Percentiles rank a stretch among this genome's conserved stretches.
phyloP scores from a whole-genome alignment of 1,284 basidiomycete species.

The Pseudozyma tsukubaensis region DNA sequence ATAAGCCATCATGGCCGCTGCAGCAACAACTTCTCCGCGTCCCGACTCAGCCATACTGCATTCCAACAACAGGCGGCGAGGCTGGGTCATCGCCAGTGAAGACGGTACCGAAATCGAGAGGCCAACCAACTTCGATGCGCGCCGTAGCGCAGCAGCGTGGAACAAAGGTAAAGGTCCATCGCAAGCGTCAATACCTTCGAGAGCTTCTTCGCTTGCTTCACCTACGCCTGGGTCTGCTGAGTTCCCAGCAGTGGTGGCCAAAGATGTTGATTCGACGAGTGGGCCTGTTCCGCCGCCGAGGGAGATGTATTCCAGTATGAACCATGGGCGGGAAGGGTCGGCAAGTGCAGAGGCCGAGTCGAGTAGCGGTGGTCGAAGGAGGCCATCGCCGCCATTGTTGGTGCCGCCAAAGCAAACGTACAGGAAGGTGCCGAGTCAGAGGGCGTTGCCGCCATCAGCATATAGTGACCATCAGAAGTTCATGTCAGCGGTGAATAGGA shows the following conservation, averaged over 20 bases:
- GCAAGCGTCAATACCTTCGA: constrained; percentile 40
- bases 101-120: constrained; percentile 24
- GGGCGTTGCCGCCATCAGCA: constrained; percentile 35
- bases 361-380: constrained; percentile 11
- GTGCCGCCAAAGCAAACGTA: constrained; percentile 41
- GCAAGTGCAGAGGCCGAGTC: constrained; percentile 9
- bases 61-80: constrained; percentile 35
- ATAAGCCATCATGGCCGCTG: neutral
- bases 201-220: constrained; percentile 37
- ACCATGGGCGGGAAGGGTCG: constrained; percentile 9
- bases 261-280: neutral
- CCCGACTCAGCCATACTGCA: constrained; percentile 10
- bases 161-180: constrained; percentile 49
- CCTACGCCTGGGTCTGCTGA: constrained; percentile 10
- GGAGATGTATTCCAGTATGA: constrained; percentile 12
- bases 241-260: neutral
- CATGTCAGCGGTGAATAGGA: constrained; percentile 26
- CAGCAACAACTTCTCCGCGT: neutral
- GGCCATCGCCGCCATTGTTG: constrained; percentile 42
- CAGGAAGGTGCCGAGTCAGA: constrained; percentile 27
- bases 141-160: constrained; percentile 43
- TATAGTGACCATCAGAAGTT: constrained; percentile 47
- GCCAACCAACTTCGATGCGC: constrained; percentile 34
- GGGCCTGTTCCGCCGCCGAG: constrained; percentile 22
- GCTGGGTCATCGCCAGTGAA: constrained; percentile 50